These are phyloP conservation scores for Mortierella polycephala DNA, from an alignment of 371 early-diverging fungal genomes.

Conservation along the genomic window DNA sequence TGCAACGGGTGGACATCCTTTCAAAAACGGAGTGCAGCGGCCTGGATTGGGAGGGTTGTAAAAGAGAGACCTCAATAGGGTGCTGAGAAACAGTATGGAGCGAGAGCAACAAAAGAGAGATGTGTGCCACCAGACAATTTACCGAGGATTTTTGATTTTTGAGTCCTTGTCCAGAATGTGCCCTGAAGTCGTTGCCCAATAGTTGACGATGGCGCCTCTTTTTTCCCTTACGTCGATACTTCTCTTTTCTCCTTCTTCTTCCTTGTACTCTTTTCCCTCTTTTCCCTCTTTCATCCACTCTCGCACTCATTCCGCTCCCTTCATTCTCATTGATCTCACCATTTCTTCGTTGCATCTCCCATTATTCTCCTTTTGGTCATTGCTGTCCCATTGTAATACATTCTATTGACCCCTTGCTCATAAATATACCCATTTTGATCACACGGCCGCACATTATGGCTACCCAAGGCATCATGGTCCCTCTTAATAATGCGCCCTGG, in stretches of 20 bases:
- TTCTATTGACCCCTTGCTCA: neutral
- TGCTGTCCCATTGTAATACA: neutral
- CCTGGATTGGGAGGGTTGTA: no score
- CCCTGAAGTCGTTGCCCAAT: neutral
- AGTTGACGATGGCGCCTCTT: neutral
- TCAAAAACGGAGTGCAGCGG: no score
- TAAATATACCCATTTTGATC: neutral
- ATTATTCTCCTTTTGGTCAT: neutral
- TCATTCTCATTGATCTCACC: neutral
- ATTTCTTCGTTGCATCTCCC: neutral
- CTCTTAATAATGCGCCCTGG: neutral
- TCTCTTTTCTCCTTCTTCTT: neutral
- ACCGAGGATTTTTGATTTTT: constrained; percentile 1
- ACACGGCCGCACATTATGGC: neutral
- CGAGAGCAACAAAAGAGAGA: no score
- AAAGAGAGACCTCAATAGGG: no score
- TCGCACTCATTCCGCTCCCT: neutral
- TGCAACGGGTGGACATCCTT: no score
- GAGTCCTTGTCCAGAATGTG: neutral
- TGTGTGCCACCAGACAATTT: neutral
- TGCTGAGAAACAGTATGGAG: no score
- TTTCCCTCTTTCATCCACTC: neutral
- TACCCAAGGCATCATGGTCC: neutral
- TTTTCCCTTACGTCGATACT: neutral
- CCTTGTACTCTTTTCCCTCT: neutral